Percentiles rank a stretch among this genome's conserved stretches.
Evolutionary conservation across 129 eudicot species (phyloP).

Genomic region (Smallanthus sonchifolius): DNA sequence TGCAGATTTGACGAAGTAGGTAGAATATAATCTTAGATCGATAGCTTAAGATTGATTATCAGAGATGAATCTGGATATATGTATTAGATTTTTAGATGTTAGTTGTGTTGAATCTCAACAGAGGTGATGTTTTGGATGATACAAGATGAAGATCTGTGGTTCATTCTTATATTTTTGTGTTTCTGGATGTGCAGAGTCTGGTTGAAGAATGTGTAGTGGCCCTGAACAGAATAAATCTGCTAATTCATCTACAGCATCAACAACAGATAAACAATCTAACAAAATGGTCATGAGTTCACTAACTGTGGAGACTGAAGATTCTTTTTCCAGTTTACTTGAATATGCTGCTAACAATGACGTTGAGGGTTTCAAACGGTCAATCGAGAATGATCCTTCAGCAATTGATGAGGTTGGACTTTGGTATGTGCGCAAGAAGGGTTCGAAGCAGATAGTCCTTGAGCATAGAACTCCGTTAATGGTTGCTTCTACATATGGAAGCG

Average conservation of each 20-base stretch:
- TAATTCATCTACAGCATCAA: constrained; percentile 15
- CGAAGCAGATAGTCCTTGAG: constrained; percentile 57
- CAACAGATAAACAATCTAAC: constrained; percentile 20
- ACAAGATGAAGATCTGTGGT: no score
- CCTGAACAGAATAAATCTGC: constrained; percentile 43
- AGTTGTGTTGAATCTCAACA: background rate
- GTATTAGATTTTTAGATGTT: no score
- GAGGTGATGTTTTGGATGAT: background rate
- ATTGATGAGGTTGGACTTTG: constrained; percentile 69
- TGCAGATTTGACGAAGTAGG: background rate
- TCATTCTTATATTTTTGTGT: background rate
- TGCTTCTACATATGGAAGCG: constrained; percentile 77
- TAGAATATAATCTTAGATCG: background rate
- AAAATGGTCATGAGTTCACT: constrained; percentile 37
- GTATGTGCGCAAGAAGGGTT: constrained; percentile 65
- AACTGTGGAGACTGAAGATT: constrained; percentile 55
- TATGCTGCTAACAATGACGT: constrained; percentile 68
- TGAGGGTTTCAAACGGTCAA: constrained; percentile 49
- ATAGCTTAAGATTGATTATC: background rate
- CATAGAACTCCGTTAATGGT: constrained; percentile 82
- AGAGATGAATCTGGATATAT: background rate
- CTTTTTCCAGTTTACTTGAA: constrained; percentile 65
- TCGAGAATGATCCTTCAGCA: constrained; percentile 46
- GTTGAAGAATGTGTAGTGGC: constrained; percentile 50
- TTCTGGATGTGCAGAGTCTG: background rate